Percentiles rank a stretch among this genome's conserved stretches.
phyloP scores from a whole-genome alignment of 163 green algal genomes.

The Chloromonas sp. region DNA sequence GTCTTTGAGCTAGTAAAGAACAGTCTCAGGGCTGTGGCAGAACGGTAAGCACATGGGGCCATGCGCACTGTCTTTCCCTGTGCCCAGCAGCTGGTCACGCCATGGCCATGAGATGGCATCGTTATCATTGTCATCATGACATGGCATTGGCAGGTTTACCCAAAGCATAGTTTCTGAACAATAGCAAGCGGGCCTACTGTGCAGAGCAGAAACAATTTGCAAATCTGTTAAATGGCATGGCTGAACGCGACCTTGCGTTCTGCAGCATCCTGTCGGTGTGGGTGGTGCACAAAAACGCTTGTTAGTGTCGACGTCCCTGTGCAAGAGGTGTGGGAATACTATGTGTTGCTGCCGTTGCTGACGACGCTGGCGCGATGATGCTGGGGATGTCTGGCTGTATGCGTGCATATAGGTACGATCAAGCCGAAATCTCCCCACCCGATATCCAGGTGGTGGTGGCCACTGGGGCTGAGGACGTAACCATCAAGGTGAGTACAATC shows the following conservation, averaged over 20 bases:
- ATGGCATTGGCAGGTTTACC: background rate
- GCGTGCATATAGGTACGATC: slow-evolving; percentile 66
- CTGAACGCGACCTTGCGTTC: background rate
- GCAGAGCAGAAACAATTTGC: background rate
- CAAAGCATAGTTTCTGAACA: background rate
- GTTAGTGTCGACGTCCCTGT: background rate
- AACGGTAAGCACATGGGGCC: slow-evolving; percentile 69
- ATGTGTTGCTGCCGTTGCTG: background rate
- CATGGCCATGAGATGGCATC: slow-evolving; percentile 62
- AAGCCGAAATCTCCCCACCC: slow-evolving; percentile 58
- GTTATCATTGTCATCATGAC: background rate
- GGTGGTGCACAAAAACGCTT: background rate
- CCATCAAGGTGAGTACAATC: slow-evolving; percentile 84
- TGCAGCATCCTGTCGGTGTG: background rate
- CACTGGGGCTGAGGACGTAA: slow-evolving; percentile 93
- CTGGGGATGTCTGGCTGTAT: background rate
- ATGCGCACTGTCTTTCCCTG: too few relatives aligned
- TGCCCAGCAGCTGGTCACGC: slow-evolving; percentile 44
- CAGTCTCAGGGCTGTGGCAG: slow-evolving; percentile 81
- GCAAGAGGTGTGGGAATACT: background rate
- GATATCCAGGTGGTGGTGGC: slow-evolving; percentile 88
- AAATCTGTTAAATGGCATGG: background rate
- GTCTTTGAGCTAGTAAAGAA: slow-evolving; percentile 72
- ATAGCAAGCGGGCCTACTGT: background rate
- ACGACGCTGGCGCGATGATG: background rate